A percentile compares a stretch with the other conserved stretches of the same genome.
phyloP scores from a whole-genome alignment of 2,329 filamentous ascomycete genomes.

The Aspergillus uvarum region DNA sequence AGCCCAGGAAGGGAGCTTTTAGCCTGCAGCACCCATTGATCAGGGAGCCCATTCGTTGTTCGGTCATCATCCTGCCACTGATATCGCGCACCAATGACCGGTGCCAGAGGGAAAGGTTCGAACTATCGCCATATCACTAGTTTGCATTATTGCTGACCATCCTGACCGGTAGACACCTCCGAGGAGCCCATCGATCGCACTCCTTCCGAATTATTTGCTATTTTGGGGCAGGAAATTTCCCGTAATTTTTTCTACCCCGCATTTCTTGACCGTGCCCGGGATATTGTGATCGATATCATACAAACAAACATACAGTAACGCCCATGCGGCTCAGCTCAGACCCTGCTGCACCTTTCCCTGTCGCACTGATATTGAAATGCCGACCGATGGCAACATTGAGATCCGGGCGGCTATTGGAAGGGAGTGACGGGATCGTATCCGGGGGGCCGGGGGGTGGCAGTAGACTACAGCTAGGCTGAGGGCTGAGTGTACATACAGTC shows the following conservation, averaged over 20 bases:
- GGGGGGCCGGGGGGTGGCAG: not conserved
- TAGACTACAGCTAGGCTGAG: not conserved
- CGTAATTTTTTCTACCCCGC: conserved; percentile 15
- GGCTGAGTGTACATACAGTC: no score
- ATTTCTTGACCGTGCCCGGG: conserved; percentile 10
- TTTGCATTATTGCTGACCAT: not conserved
- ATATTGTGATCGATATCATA: not conserved
- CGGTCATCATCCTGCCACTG: not conserved
- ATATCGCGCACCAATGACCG: not conserved
- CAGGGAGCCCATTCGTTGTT: not conserved
- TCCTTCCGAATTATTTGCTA: not conserved
- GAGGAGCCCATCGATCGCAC: not conserved
- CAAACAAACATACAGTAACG: conserved; percentile 8
- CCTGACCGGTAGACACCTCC: conserved; percentile 2
- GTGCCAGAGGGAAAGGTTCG: not conserved
- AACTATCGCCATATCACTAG: not conserved
- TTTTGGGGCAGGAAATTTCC: not conserved
- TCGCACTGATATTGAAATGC: conserved; percentile 5
- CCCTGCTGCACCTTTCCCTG: not conserved
- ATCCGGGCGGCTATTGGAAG: not conserved
- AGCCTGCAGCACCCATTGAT: conserved; percentile 11
- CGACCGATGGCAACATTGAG: conserved; percentile 1
- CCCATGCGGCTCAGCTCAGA: not conserved
- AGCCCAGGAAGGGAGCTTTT: not conserved
- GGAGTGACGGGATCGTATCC: conserved; percentile 2